Evolutionary conservation across 2,329 filamentous ascomycete species (phyloP), one percentile per base, ranked within the genome.

Genomic region (Fusarium ambrosium): DNA sequence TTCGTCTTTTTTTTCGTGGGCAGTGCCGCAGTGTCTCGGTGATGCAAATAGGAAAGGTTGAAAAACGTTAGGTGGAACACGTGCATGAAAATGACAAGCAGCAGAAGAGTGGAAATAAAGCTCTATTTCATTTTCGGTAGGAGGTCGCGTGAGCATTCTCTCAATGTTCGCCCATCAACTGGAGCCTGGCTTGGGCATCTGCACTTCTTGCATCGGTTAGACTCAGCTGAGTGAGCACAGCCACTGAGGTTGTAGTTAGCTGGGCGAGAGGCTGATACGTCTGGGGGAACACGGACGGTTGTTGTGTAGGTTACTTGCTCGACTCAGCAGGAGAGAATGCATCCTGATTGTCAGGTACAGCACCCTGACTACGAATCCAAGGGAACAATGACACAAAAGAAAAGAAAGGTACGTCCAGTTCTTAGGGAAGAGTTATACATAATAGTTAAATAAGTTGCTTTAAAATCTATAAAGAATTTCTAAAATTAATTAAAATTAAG

Each of bases 141-240:
- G 48, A 18, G 27, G 34, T 16, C 18, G 34, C 13, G 16, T 36
- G 36, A 39, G 29, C 59, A 48, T 69, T 37, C 60, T 65, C 56
- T 16, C 55, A 8, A 11, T 9, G 37, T 7, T 45, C n/a, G 29
- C 13, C 11, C 11, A 14, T 32, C 4, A 53, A 9, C 36, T n/a
- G 16, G 32, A 24, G 51, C 10, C 53, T 20, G 20, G 32, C 9
- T 37, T 27, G 68, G 70, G 71, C 66, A 67, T 55, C 62, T 37
- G 59, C 14, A 37, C 32, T 70, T 73, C 58, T 29, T 10, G 55
- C 45, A 16, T 37, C 34, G 36, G 36, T 36, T 48, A 9, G 51
- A 22, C 53, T 64, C 70, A 73, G 70, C 66, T 71, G 70, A 73
- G 66, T 39, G 37, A n/a, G 8, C 37, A 39, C n/a, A 39, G 37